Base-by-base conservation (phyloP, 2,329 filamentous ascomycete species). In the Beauveria brongniartii region DNA sequence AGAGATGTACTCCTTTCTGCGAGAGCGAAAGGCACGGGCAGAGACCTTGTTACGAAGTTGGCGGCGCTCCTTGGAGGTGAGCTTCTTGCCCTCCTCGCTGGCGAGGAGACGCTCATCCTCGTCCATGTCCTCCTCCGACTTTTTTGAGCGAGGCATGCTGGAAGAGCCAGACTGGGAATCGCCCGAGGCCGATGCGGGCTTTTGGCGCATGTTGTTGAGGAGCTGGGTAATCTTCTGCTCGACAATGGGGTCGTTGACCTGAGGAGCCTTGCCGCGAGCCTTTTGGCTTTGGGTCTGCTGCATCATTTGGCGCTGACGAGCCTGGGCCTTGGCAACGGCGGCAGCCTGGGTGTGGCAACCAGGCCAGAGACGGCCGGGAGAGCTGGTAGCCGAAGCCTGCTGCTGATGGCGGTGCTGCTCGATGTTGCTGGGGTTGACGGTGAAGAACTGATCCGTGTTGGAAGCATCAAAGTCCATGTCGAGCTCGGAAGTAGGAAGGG, bases 41-140 rank as follows among this genome's bases (percentile, higher is more conserved):
- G 94, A 99, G 5, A 99, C 94, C 78, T 99, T 99, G 83, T 99
- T 99, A 65, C 94, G 86, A n/a, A 99, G 83, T 75, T 97, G 94
- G 67, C 94, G 88, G 63, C 94, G 88, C 77, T 97, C 92, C 78
- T 97, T 97, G 80, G 91, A 96, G 76, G 88, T 94, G n/a, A 99
- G 83, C 80, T 97, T 97, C 87, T 99, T 99, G 69, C 93, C 94
- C 77, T 97, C 93, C 70, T 99, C 94, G 63, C 92, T 97, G n/a
- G 91, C 91, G 24, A 97, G 81, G 10, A 97, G 81, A 66, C 91
- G 84, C 80, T 97, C 94, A 69, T 97, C 94, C 74, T 97, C 93
- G 68, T 99, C 94, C 93, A 99, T 97, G 58, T 97, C 93, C 64
- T 97, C 92, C 69, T 97, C 92, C 50, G 97, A 92, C 81, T 97